Evolutionary conservation across 2,329 filamentous ascomycete genomes (phyloP).

Genomic region (Aspergillus uvarum): DNA sequence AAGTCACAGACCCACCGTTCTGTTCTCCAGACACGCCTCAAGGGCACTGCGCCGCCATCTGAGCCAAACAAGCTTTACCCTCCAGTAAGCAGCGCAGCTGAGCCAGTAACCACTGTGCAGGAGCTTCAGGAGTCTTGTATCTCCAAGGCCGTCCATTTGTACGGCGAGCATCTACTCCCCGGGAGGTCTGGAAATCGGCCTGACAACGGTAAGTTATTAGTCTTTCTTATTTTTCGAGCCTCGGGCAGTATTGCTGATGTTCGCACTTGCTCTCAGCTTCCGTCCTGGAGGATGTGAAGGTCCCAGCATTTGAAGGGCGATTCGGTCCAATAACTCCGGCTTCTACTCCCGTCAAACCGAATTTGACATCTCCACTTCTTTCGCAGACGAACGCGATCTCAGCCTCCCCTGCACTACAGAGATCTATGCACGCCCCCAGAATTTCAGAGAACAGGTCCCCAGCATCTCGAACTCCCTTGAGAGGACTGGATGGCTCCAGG

Average conservation of each 20-base stretch:
- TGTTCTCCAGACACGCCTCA: background rate
- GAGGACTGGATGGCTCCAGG: constrained; percentile 14
- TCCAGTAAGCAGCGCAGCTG: background rate
- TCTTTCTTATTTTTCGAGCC: background rate
- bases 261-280: background rate
- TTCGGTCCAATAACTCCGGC: background rate
- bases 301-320: background rate
- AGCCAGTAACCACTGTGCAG: background rate
- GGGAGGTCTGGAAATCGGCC: constrained; percentile 9
- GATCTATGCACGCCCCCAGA: constrained; percentile 18
- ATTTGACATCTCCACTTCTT: background rate
- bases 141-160: constrained; percentile 1
- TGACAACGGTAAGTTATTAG: background rate
- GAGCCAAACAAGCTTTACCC: background rate
- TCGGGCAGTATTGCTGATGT: background rate
- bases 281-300: background rate
- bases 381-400: background rate
- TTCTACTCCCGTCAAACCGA: background rate
- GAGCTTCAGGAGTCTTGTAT: background rate
- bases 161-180: constrained; percentile 28
- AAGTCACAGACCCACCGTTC: background rate
- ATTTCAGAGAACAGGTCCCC: background rate
- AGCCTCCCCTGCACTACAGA: constrained; percentile 7
- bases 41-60: constrained; percentile 1
- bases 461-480: background rate